Percentiles rank a stretch among this genome's conserved stretches.
phyloP scores from a whole-genome alignment of 2,329 filamentous ascomycete species.

The Pseudocercospora musae region DNA sequence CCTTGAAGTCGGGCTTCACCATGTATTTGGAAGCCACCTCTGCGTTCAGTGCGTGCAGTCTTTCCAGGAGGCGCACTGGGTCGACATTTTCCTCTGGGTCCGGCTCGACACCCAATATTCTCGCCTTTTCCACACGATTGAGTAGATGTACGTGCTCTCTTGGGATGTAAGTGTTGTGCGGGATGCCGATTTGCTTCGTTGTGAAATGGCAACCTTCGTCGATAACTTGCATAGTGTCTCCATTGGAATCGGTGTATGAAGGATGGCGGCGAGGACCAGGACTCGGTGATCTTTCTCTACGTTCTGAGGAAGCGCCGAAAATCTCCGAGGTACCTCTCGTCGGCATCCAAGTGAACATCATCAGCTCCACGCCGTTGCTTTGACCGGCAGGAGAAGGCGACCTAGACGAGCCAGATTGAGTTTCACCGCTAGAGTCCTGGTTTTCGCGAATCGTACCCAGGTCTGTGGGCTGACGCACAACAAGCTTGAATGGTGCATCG shows the following conservation, averaged over 20 bases:
- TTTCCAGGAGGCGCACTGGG: constrained; percentile 25
- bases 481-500: constrained; percentile 16
- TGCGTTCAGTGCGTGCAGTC: constrained; percentile 24
- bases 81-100: constrained; percentile 24
- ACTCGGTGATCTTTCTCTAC: constrained; percentile 20
- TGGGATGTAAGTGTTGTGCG: constrained; percentile 24
- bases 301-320: constrained; percentile 17
- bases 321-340: constrained; percentile 18
- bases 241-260: constrained; percentile 4
- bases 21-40: constrained; percentile 30
- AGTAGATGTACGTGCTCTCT: constrained; percentile 30
- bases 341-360: constrained; percentile 21
- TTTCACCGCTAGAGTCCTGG: constrained; percentile 23
- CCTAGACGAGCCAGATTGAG: constrained; percentile 19
- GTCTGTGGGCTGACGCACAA: constrained; percentile 22
- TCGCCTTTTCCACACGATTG: constrained; percentile 25
- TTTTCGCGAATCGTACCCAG: constrained; percentile 14
- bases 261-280: constrained; percentile 12
- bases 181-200: constrained; percentile 24
- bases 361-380: constrained; percentile 7
- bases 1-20: constrained; percentile 34
- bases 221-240: background rate
- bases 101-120: constrained; percentile 28
- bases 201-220: constrained; percentile 20
- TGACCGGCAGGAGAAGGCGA: constrained; percentile 21